Conservation (phyloP, 1,139 yeast species). For the Nakaseomyces nivariensis region DNA sequence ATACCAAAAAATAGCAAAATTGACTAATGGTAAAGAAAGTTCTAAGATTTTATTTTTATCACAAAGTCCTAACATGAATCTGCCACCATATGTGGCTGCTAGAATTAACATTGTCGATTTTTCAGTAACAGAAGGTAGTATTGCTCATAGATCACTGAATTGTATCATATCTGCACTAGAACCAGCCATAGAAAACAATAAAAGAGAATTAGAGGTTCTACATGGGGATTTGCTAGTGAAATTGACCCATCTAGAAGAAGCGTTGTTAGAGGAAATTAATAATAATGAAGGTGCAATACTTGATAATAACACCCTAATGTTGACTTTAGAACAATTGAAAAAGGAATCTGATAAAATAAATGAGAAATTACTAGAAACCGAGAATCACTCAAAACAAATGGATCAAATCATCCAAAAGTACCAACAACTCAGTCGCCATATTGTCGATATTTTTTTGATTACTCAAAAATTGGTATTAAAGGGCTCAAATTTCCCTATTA, state of each 20-base stretch:
- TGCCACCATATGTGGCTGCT: slow-evolving; percentile 46
- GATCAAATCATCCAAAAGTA: slow-evolving; percentile 41
- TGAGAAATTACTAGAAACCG: slow-evolving; percentile 45
- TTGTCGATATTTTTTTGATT: slow-evolving; percentile 38
- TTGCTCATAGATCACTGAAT: slow-evolving; percentile 56
- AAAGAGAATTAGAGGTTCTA: slow-evolving; percentile 43
- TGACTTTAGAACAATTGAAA: slow-evolving; percentile 57
- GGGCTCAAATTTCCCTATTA: neutral
- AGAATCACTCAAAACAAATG: slow-evolving; percentile 43
- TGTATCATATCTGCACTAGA: slow-evolving; percentile 43
- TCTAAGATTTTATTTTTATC: neutral
- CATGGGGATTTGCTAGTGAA: slow-evolving; percentile 52
- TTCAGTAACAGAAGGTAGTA: slow-evolving; percentile 55
- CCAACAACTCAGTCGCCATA: slow-evolving; percentile 44
- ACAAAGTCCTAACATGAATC: slow-evolving; percentile 17
- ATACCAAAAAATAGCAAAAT: neutral
- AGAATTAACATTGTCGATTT: slow-evolving; percentile 61
- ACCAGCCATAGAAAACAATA: slow-evolving; percentile 59
- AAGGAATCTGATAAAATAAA: slow-evolving; percentile 49
- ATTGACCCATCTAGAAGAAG: slow-evolving; percentile 49
- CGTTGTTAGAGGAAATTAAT: slow-evolving; percentile 49
- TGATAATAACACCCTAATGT: slow-evolving; percentile 54
- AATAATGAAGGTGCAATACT: slow-evolving; percentile 53
- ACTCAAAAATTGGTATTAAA: neutral
- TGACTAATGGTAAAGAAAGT: neutral